These are phyloP conservation scores for Corymbia citriodora DNA, from an alignment of 441 rosid genomes.

Conservation along the genomic window DNA sequence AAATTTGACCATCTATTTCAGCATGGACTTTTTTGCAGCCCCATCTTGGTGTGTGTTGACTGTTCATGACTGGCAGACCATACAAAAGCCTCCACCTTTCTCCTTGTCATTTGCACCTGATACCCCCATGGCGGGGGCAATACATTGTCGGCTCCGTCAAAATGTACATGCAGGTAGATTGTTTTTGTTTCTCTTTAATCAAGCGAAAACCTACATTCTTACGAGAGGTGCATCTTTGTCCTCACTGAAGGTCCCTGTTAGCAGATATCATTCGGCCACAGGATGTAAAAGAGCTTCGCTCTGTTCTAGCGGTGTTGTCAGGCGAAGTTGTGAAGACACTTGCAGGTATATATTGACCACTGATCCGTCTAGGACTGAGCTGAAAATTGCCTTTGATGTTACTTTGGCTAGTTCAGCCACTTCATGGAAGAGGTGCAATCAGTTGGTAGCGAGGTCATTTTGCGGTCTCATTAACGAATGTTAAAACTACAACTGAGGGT, in stretches of 20 bases:
- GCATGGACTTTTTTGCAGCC: not conserved
- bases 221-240: slow-evolving; percentile 24
- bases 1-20: not conserved
- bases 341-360: slow-evolving; percentile 41
- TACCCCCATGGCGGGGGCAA: slow-evolving; percentile 43
- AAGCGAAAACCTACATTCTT: slow-evolving; percentile 12
- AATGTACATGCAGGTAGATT: slow-evolving; percentile 72
- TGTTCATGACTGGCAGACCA: slow-evolving; percentile 44
- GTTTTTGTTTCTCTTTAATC: slow-evolving; percentile 5
- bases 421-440: not conserved
- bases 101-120: slow-evolving; percentile 44
- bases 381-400: no score
- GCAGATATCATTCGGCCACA: slow-evolving; percentile 93
- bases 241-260: slow-evolving; percentile 74
- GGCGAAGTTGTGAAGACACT: slow-evolving; percentile 76
- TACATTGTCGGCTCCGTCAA: slow-evolving; percentile 48
- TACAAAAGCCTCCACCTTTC: slow-evolving; percentile 43
- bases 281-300: slow-evolving; percentile 93
- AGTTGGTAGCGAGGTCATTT: not conserved
- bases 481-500: not conserved
- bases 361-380: not conserved
- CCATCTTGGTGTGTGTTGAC: not conserved
- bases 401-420: not conserved
- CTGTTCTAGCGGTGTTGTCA: slow-evolving; percentile 80
- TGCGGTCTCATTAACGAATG: not conserved